Percentiles rank a stretch among this genome's conserved stretches.
These are phyloP conservation scores for Ploettnerulaceae sp. DNA, from an alignment of 2,329 filamentous ascomycete genomes.

Conservation along the genomic window DNA sequence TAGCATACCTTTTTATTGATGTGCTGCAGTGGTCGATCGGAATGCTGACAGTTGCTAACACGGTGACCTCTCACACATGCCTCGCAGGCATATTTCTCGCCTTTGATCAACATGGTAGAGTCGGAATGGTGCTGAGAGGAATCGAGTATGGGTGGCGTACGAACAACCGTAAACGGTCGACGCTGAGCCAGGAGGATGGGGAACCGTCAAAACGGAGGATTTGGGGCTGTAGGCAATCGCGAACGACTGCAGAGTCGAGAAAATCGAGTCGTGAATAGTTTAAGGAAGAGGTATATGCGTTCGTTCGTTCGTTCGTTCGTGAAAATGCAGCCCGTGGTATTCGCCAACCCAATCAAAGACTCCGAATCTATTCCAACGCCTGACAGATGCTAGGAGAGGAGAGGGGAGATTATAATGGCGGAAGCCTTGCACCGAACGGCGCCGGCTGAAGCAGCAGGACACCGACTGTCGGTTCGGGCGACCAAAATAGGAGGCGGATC, in stretches of 20 bases:
- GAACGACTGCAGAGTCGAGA: slow-evolving; percentile 33
- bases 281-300: slow-evolving; percentile 14
- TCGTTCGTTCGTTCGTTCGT: slow-evolving; percentile 7
- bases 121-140: slow-evolving; percentile 20
- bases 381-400: slow-evolving; percentile 26
- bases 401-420: slow-evolving; percentile 24
- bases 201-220: slow-evolving; percentile 26
- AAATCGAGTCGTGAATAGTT: slow-evolving; percentile 31
- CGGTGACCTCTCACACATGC: slow-evolving; percentile 91
- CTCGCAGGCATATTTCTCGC: slow-evolving; percentile 96
- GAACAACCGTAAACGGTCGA: slow-evolving; percentile 30
- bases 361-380: slow-evolving; percentile 32
- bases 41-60: slow-evolving; percentile 97
- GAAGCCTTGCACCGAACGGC: slow-evolving; percentile 35
- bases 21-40: slow-evolving; percentile 84
- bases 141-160: slow-evolving; percentile 18
- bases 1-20: slow-evolving; percentile 75
- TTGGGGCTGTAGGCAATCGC: slow-evolving; percentile 29
- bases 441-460: slow-evolving; percentile 34
- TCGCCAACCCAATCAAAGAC: slow-evolving; percentile 23
- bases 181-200: slow-evolving; percentile 25
- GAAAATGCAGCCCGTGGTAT: slow-evolving; percentile 29
- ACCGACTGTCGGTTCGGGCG: slow-evolving; percentile 31
- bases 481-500: slow-evolving; percentile 30
- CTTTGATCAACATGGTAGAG: slow-evolving; percentile 72